Percentiles rank a stretch among this genome's conserved stretches.
These are phyloP conservation scores for Alternaria solani DNA, from an alignment of 2,329 filamentous ascomycete species.

Conservation along the genomic window DNA sequence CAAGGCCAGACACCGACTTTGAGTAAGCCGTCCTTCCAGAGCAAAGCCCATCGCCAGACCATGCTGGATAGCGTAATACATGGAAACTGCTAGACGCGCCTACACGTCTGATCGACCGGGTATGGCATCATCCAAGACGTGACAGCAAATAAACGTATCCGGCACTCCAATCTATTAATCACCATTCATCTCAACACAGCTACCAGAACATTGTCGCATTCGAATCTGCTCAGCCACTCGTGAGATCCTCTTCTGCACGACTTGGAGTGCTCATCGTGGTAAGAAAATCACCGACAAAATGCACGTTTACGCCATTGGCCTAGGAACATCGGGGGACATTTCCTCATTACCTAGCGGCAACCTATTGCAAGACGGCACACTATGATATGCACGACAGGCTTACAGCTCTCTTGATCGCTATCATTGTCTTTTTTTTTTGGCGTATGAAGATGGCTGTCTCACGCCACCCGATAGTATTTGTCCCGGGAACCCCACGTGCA, in stretches of 20 bases:
- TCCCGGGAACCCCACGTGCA: constrained; percentile 9
- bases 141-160: not conserved
- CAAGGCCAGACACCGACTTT: constrained; percentile 14
- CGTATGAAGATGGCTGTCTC: not conserved
- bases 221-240: not conserved
- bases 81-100: constrained; percentile 6
- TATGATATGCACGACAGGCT: not conserved
- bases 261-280: not conserved
- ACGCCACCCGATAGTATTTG: not conserved
- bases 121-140: constrained; percentile 2
- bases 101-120: constrained; percentile 1
- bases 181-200: not conserved
- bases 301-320: not conserved
- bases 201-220: not conserved
- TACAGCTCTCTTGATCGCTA: not conserved
- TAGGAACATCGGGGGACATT: not conserved
- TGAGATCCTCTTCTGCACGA: not conserved
- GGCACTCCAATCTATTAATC: not conserved
- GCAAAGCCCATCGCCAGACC: not conserved
- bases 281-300: not conserved
- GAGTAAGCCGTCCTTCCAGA: constrained; percentile 13
- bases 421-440: not conserved
- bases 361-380: not conserved
- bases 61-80: constrained; percentile 5
- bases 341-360: not conserved